Evolutionary conservation across 768 basidiomycete species (phyloP).

Genomic region (Panaeolus cyanescens): DNA sequence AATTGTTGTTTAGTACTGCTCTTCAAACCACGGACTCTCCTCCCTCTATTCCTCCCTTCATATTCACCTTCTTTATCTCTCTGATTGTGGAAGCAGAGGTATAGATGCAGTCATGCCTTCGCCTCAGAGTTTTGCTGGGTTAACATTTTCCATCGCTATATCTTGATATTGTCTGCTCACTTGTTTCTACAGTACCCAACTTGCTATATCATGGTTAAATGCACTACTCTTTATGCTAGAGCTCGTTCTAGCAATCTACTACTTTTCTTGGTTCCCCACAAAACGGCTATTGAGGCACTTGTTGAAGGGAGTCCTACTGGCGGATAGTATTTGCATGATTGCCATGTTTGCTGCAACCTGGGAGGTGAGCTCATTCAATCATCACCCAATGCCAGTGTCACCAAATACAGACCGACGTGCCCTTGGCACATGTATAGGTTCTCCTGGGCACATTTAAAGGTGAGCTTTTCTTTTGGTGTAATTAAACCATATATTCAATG

Average conservation of each 20-base stretch:
- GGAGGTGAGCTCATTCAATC: constrained; percentile 17
- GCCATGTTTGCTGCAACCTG: constrained; percentile 21
- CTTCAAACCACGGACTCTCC: not conserved
- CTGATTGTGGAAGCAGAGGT: not conserved
- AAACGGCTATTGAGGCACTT: constrained; percentile 13
- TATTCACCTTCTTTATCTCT: not conserved
- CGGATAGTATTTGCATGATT: constrained; percentile 19
- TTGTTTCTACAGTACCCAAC: constrained; percentile 11
- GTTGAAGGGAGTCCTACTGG: constrained; percentile 17
- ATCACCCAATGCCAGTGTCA: not conserved
- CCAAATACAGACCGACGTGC: not conserved
- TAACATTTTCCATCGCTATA: not conserved
- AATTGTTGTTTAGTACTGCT: not conserved
- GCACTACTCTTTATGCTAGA: constrained; percentile 23
- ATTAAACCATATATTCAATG: not conserved
- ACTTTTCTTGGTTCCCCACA: constrained; percentile 20
- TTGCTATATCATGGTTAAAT: constrained; percentile 25
- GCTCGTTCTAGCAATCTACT: constrained; percentile 22
- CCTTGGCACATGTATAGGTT: not conserved
- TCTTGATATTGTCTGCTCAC: constrained; percentile 3
- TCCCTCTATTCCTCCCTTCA: no score
- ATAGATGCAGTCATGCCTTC: constrained; percentile 2
- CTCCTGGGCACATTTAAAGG: not conserved
- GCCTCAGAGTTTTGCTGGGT: not conserved
- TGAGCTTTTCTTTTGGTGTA: not conserved